Base-by-base conservation (phyloP, 192 early-diverging fungal genomes). In the Coemansia sp. region DNA sequence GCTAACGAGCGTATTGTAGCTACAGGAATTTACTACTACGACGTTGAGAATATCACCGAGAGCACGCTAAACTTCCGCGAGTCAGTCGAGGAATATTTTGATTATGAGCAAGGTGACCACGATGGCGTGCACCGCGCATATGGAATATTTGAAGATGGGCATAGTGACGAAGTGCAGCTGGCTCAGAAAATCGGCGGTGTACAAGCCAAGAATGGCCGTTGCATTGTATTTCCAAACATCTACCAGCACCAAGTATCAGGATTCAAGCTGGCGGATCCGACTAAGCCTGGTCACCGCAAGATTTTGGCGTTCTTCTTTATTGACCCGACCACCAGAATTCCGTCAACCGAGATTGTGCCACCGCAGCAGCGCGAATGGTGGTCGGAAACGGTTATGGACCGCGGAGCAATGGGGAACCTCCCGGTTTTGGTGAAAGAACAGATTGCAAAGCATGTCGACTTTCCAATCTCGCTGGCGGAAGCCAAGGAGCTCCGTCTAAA, bases 21-120 rank as follows among this genome's bases (percentile, higher is more conserved):
- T 1, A 87, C 88, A 0, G 91, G 89, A 7, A 84, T 93, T 28
- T 86, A 86, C 64, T 91, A 90, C 69, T 90, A 90, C 68, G 80
- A 83, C 54, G 61, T 85, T 0, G 83, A 85, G 17, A 90, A 93
- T 81, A 86, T 91, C 56, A 85, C 84, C 12, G 75, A 83, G 7
- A 83, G 84, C 22, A 72, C 75, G 0, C 80, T 90, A 21, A 57
- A 53, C 0, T 93, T 92, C 70, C 85, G 87, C 23, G 71, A 44
- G 31, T 22, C 52, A 5, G 28, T 62, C 8, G 69, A 20, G n/a
- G n/a, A 2, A 56, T 58, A 26, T 12, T 51, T n/a, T 19, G n/a
- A n/a, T n/a, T n/a, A n/a, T n/a, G n/a, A 38, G 17, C 48, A 59
- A 2, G 22, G 44, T 40, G 59, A 65, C 61, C 23, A n/a, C 21